A percentile compares a stretch with the other conserved stretches of the same genome.
phyloP scores from a whole-genome alignment of 2,329 filamentous ascomycete genomes.

The Piedraia hortae region DNA sequence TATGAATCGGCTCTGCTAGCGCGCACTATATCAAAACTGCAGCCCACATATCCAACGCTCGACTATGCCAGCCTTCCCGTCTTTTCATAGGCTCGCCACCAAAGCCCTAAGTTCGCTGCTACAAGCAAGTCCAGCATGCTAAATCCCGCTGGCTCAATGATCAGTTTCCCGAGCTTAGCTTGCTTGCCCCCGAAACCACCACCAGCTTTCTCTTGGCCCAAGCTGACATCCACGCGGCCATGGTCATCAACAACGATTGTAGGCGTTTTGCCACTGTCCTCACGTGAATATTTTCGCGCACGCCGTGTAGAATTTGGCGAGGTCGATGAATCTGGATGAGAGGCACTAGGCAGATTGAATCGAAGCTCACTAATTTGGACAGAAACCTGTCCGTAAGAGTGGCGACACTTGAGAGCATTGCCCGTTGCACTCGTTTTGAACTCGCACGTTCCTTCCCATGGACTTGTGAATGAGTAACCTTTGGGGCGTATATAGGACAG shows the following conservation, averaged over 20 bases:
- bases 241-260: slow-evolving; percentile 10
- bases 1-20: too few species aligned
- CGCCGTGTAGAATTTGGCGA: slow-evolving; percentile 6
- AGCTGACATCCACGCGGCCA: slow-evolving; percentile 36
- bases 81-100: slow-evolving; percentile 65
- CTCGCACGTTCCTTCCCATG: slow-evolving; percentile 68
- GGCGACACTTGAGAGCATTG: slow-evolving; percentile 17
- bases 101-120: slow-evolving; percentile 71
- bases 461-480: slow-evolving; percentile 50
- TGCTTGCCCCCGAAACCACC: slow-evolving; percentile 64
- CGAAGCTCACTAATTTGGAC: slow-evolving; percentile 52
- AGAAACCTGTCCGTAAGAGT: slow-evolving; percentile 9
- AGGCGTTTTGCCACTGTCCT: slow-evolving; percentile 2
- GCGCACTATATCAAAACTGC: too few species aligned
- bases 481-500: too few species aligned
- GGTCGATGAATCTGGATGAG: slow-evolving; percentile 5
- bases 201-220: slow-evolving; percentile 62
- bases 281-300: slow-evolving; percentile 1
- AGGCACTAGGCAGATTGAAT: slow-evolving; percentile 51
- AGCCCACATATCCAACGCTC: too few species aligned
- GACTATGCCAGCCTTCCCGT: slow-evolving; percentile 3
- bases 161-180: slow-evolving; percentile 80
- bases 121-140: slow-evolving; percentile 91
- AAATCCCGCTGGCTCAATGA: slow-evolving; percentile 64
- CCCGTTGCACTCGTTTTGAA: slow-evolving; percentile 58